These are phyloP conservation scores for Raddia guianensis DNA, from an alignment of 176 grass and related monocot species.

Conservation along the genomic window DNA sequence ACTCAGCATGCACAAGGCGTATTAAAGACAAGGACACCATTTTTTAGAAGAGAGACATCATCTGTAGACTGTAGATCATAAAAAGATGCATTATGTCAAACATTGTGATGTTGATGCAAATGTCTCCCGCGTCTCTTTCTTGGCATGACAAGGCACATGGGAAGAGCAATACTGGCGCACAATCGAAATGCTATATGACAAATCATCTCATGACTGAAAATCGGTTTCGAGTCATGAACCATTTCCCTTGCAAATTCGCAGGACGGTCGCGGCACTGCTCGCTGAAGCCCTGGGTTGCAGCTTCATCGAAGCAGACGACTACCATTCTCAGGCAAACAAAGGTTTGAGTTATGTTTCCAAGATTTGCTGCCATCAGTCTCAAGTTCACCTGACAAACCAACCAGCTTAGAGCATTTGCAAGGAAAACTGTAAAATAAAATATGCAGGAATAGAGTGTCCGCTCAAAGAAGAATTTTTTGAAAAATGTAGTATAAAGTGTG, in stretches of 20 bases:
- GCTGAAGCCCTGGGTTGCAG: conserved; percentile 56
- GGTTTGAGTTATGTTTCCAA: conserved; percentile 27
- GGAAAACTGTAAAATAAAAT: too few species aligned
- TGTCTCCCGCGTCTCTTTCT: not conserved
- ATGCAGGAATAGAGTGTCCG: too few species aligned
- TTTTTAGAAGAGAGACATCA: not conserved
- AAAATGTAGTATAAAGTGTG: too few species aligned
- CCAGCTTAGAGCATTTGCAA: too few species aligned
- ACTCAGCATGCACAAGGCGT: not conserved
- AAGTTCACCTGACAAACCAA: not conserved
- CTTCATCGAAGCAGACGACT: conserved; percentile 90
- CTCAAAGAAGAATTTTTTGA: too few species aligned
- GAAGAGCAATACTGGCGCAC: not conserved
- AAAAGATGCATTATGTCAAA: not conserved
- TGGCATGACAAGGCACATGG: not conserved
- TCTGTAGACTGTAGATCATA: not conserved
- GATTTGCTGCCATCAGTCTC: too few species aligned
- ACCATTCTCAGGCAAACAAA: conserved; percentile 87
- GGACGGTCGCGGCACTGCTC: conserved; percentile 77
- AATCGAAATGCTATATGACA: not conserved
- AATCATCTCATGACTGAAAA: not conserved
- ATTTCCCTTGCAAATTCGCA: not conserved
- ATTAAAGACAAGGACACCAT: too few species aligned
- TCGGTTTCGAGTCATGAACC: not conserved
- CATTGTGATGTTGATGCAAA: conserved; percentile 16